phyloP scores from a whole-genome alignment of 1,139 yeast species.

The Ogataea hybrid region DNA sequence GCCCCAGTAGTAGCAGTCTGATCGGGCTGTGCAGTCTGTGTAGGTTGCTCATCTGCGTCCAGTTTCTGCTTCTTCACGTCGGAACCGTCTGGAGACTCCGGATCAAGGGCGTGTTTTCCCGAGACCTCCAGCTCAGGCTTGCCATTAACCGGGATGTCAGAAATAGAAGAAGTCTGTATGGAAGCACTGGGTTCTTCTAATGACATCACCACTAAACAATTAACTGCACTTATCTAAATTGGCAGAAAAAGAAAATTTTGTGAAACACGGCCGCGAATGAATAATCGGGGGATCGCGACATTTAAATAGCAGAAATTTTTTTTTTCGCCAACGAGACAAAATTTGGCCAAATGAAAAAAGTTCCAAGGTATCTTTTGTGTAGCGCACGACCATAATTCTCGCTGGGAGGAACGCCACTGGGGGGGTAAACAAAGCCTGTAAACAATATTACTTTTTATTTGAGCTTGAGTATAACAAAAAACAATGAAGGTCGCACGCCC shows the following conservation, averaged over 20 bases:
- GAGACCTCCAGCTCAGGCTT: constrained; percentile 10
- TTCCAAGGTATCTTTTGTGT: constrained; percentile 1
- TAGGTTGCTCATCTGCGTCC: constrained; percentile 7
- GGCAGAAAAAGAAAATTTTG: constrained; percentile 17
- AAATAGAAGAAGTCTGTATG: constrained; percentile 11
- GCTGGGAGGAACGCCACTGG: constrained; percentile 5
- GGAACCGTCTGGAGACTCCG: constrained; percentile 9
- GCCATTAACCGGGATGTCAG: constrained; percentile 15
- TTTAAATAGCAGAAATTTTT: constrained; percentile 21
- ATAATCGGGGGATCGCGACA: constrained; percentile 22
- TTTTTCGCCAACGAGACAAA: constrained; percentile 10
- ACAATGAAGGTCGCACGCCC: not conserved
- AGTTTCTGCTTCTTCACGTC: constrained; percentile 14
- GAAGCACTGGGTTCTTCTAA: constrained; percentile 23
- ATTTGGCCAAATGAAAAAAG: constrained; percentile 4
- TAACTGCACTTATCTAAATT: constrained; percentile 10
- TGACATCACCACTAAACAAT: constrained; percentile 24
- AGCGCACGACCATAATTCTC: constrained; percentile 6
- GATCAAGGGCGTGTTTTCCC: constrained; percentile 12
- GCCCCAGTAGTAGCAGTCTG: not conserved
- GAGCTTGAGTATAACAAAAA: not conserved
- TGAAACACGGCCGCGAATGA: constrained; percentile 10
- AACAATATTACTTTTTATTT: not conserved
- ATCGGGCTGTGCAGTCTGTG: not conserved
- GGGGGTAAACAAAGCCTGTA: constrained; percentile 5